Base-by-base conservation (phyloP, 208 protist species). In the Crithidia acanthocephali region DNA sequence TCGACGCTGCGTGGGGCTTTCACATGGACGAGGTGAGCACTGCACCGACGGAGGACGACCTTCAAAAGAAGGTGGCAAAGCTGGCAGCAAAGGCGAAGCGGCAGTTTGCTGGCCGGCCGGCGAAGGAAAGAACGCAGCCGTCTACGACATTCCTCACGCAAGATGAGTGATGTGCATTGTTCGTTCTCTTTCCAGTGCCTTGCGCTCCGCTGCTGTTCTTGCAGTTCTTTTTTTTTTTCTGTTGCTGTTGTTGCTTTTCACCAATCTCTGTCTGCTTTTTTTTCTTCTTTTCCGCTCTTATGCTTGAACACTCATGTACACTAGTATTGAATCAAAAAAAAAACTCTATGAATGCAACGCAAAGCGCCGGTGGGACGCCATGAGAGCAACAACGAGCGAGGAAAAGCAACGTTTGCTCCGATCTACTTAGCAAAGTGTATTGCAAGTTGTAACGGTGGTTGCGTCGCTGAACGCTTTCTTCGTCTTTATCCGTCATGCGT, bases 1-100 rank as follows among this genome's bases (percentile, higher is more conserved):
- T 79, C 53, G 81, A 97, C 65, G 60, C 68, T 11, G 35, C 32
- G n/a, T 97, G 92, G 90, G 86, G 86, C 16, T 97, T 97, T 77
- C 74, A 68, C 50, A 94, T 95, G 92, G 78, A 88, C 63, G 84
- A 93, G 32, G 30, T 59, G 11, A 50, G 53, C 4, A 71, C 74
- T 13, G 60, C 55, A 9, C 58, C 67, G 15, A 71, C 74, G 11
- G 57, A 58, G 15, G 71, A 74, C 6, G 69, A 85, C 2, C n/a
- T 79, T 6, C 48, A 64, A 11, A 37, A 68, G 51, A 61, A 47
- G 47, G 65, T 82, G 37, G 30, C 59, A 0, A 73, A 78, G 60
- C 35, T 79, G 11, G 35, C 61, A 0, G 42, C 58, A 1, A 67
- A 58, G 20, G 79, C 75, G 18, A 72, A 68, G 47, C 32, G 33